Base-by-base conservation (phyloP, 1,284 basidiomycete genomes). In the Puccinia horiana region DNA sequence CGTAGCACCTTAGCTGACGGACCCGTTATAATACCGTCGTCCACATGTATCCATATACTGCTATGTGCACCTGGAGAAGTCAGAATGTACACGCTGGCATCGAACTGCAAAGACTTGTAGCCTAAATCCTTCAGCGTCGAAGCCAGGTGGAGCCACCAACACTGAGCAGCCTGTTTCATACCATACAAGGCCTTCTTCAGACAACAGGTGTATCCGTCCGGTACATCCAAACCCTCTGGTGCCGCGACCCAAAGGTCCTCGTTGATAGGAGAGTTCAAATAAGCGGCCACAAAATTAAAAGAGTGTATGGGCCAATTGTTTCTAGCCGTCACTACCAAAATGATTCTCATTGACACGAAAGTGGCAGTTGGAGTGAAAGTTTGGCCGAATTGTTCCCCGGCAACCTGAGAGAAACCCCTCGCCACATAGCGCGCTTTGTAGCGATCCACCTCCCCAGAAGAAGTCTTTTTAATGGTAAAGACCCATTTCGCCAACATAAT, bases 341-440 rank as follows among this genome's bases (percentile, higher is more conserved):
- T 11, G 8, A 65, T 5, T 8, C 58, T 6, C 44, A 65, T 56
- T 2, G 44, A 72, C 1, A 49, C 26, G 32, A 72, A 72, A 14
- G 69, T 49, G 1, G 69, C 69, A 3, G 69, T 72, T 5, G 69
- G 42, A 1, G 26, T 44, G 52, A 72, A 49, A 32, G 69, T 72
- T 9, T n/a, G 26, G 40, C 6, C 26, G n/a, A 44, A 69, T 9
- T 69, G 67, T 2, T 23, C 2, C 8, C 40, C 67, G 2, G 20
- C 44, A 12, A 52, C 8, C 18, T 72, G 69, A 16, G n/a, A 8
- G 23, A 49, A 72, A 20, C 69, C 69, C 16, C n/a, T 44, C 2
- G 69, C 69, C 14, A 72, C 42, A 49, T 72, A 72, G 1, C n/a
- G 16, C 6, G 69, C 69, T n/a, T 72, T 72, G 44, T 72, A 49